Conservation (phyloP, 805 yeast species). For the Saccharomycopsis lassenensis region DNA sequence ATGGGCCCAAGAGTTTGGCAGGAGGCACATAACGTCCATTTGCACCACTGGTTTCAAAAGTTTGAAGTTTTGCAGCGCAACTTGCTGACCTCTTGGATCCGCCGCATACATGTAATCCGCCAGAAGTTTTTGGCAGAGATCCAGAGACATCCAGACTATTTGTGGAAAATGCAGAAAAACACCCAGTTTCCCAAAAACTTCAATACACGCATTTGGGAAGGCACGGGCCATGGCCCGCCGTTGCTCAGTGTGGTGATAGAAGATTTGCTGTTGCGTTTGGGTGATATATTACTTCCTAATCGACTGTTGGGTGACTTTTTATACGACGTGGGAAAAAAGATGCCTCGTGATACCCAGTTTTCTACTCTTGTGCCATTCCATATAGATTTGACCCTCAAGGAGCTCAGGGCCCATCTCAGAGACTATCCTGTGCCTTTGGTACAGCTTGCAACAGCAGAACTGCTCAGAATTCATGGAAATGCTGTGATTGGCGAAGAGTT, state of each 20-base stretch:
- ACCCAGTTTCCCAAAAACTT: constrained; percentile 28
- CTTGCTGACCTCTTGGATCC: constrained; percentile 61
- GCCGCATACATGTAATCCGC: constrained; percentile 42
- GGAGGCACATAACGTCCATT: too few species aligned
- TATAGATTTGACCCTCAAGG: constrained; percentile 45
- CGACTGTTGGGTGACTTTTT: constrained; percentile 50
- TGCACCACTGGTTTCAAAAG: constrained; percentile 14
- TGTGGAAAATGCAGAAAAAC: constrained; percentile 32
- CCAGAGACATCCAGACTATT: constrained; percentile 27
- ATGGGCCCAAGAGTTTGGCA: too few species aligned
- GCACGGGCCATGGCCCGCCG: constrained; percentile 35
- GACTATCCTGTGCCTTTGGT: constrained; percentile 83
- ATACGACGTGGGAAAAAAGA: constrained; percentile 68
- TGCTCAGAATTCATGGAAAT: constrained; percentile 41
- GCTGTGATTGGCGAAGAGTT: constrained; percentile 60
- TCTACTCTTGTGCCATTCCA: constrained; percentile 58
- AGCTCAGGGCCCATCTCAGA: constrained; percentile 58
- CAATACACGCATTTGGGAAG: constrained; percentile 37
- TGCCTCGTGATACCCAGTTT: constrained; percentile 60
- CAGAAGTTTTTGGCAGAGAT: constrained; percentile 31
- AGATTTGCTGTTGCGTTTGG: constrained; percentile 37
- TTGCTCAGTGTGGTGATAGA: constrained; percentile 41
- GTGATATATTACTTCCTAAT: constrained; percentile 40
- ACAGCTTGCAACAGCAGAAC: constrained; percentile 26
- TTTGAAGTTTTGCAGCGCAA: constrained; percentile 31